phyloP scores from a whole-genome alignment of 139 green algal species.

The Chlorella ohadii region DNA sequence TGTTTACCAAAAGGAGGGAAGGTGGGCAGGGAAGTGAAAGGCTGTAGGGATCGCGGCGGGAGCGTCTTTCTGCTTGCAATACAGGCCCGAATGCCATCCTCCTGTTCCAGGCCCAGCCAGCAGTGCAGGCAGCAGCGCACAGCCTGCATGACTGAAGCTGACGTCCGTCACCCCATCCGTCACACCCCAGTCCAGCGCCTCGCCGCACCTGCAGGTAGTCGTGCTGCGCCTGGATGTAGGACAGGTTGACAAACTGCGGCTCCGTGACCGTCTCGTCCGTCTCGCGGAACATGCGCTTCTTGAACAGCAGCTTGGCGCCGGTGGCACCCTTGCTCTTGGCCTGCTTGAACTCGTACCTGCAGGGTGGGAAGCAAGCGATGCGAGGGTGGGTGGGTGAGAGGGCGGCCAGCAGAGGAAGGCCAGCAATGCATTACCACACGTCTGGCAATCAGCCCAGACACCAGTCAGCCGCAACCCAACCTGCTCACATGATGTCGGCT shows the following conservation, averaged over 20 bases:
- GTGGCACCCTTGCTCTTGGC: constrained; percentile 54
- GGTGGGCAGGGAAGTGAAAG: neutral
- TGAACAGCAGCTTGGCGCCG: constrained; percentile 87
- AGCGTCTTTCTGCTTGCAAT: no score
- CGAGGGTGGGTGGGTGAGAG: no score
- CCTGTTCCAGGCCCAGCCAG: neutral
- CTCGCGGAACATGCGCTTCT: constrained; percentile 96
- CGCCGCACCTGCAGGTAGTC: constrained; percentile 77
- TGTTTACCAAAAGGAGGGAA: neutral
- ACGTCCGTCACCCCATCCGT: no score
- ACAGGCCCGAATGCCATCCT: no score
- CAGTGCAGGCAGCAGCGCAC: no score
- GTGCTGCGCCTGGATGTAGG: constrained; percentile 92
- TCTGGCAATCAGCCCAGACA: neutral
- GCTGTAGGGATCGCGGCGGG: no score
- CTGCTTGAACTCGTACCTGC: constrained; percentile 78
- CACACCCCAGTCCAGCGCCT: no score
- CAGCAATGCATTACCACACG: no score
- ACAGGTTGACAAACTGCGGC: constrained; percentile 94
- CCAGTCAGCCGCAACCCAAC: neutral
- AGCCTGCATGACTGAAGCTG: no score
- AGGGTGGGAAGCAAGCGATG: neutral
- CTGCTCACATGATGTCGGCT: constrained; percentile 42
- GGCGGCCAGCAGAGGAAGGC: no score
- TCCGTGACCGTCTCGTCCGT: constrained; percentile 96